These are phyloP conservation scores for Tilletiopsis washingtonensis DNA, from an alignment of 1,284 basidiomycete species.

Conservation along the genomic window DNA sequence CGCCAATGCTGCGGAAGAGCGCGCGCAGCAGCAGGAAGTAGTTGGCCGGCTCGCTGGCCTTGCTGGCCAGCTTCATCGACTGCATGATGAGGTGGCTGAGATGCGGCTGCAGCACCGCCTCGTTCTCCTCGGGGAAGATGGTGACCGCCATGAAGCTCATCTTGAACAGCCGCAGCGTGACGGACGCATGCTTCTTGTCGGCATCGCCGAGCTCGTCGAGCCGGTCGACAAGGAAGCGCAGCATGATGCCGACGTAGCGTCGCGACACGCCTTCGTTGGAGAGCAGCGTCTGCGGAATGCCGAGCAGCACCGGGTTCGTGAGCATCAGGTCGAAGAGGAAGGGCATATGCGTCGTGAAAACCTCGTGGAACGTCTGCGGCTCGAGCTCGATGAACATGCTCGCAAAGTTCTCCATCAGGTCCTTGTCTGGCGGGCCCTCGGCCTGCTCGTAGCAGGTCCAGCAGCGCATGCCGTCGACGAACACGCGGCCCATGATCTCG, in stretches of 20 bases:
- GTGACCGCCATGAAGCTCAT: constrained; percentile 89
- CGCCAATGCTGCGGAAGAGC: constrained; percentile 95
- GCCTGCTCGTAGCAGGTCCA: constrained; percentile 73
- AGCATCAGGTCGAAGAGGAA: constrained; percentile 42
- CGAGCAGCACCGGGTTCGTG: constrained; percentile 68
- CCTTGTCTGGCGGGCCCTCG: constrained; percentile 67
- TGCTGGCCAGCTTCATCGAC: constrained; percentile 87
- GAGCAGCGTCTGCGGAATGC: constrained; percentile 81
- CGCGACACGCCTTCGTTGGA: constrained; percentile 74
- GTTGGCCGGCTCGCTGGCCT: constrained; percentile 79
- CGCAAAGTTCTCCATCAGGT: constrained; percentile 78
- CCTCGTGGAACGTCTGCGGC: constrained; percentile 43
- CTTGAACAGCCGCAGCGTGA: constrained; percentile 87
- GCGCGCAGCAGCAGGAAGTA: constrained; percentile 92
- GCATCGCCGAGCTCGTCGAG: constrained; percentile 78
- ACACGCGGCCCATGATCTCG: constrained; percentile 76
- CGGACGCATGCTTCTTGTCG: constrained; percentile 62
- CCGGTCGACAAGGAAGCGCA: constrained; percentile 73
- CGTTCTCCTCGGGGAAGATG: constrained; percentile 69
- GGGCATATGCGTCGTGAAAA: constrained; percentile 34
- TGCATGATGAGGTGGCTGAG: constrained; percentile 92
- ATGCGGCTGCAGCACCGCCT: constrained; percentile 84
- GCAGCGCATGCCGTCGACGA: constrained; percentile 74
- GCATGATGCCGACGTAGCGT: constrained; percentile 82
- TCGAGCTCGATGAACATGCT: constrained; percentile 50